A percentile compares a stretch with the other conserved stretches of the same genome.
Conservation (phyloP, 768 basidiomycete genomes). For the Mrakia frigida region DNA sequence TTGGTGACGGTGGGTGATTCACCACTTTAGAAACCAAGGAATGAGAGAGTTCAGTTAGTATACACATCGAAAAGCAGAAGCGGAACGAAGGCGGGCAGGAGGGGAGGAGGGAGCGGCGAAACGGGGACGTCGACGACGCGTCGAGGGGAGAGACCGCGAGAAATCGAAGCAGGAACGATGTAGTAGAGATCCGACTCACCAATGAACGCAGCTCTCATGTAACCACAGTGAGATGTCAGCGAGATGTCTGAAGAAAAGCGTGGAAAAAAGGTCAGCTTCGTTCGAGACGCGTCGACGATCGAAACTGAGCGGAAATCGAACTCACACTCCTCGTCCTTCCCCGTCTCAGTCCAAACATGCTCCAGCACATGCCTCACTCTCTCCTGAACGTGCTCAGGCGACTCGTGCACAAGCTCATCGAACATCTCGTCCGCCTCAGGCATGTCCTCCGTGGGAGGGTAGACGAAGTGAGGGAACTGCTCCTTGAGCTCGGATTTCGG, state of each 20-base stretch:
- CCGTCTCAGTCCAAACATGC: slow-evolving; percentile 1
- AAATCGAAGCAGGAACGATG: neutral
- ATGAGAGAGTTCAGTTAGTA: neutral
- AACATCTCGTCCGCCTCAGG: slow-evolving; percentile 16
- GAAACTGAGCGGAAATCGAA: neutral
- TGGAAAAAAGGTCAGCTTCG: neutral
- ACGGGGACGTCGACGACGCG: no score
- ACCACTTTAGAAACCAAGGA: neutral
- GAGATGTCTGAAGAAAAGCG: slow-evolving; percentile 10
- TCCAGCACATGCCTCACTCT: neutral
- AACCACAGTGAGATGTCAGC: slow-evolving; percentile 5
- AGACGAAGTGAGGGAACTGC: slow-evolving; percentile 6
- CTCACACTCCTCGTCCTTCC: slow-evolving; percentile 14
- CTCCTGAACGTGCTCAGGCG: slow-evolving; percentile 8
- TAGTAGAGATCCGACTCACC: neutral
- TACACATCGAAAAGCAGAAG: neutral
- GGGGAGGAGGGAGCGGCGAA: no score
- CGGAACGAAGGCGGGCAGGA: no score
- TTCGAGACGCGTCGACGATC: neutral
- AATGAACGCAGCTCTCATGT: slow-evolving; percentile 13
- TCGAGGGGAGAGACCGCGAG: neutral
- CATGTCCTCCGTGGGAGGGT: neutral
- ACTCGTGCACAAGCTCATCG: neutral
- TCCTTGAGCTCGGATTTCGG: slow-evolving; percentile 1
- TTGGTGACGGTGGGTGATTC: neutral